Evolutionary conservation across 1,284 basidiomycete species (phyloP), one percentile per base, ranked within the genome.

Genomic region (Caloboletus inedulis): DNA sequence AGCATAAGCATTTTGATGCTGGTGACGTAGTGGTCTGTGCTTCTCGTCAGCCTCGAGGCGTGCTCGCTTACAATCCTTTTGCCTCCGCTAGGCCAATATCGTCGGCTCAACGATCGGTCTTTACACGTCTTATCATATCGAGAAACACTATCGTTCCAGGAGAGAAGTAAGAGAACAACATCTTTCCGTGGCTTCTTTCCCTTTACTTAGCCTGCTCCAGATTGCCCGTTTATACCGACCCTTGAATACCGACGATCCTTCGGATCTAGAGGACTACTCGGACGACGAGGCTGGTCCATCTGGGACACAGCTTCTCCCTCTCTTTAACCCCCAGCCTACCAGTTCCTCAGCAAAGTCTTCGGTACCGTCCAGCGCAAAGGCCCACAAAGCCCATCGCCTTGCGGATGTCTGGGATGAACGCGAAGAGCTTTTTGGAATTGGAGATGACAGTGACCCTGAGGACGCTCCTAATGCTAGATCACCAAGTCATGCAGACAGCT

Each of bases 1-100:
- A 91, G 83, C 82, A 86, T 66, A 92, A 93, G 66, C 76, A 81
- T 50, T 94, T 95, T 62, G 82, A 94, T 57, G 69, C 81, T 31
- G 86, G 87, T 44, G 89, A 94, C 69, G 73, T 95, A 43, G 69
- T 87, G 52, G 88, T 89, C 54, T 51, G 84, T 16, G 34, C 49
- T 34, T 47, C 47, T 51, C 56, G 42, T 59, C 50, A 42, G 33
- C 43, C 43, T 48, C 53, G 18, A 36, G 43, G 19, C 30, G 48
- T 30, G 30, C 47, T 43, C 40, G 51, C 51, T 58, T 35, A 59
- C 29, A 7, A 43, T 31, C 35, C 53, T 10, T 25, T 54, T 40
- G 42, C 49, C 39, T 42, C 8, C 39, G 7, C 49, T 55, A 91
- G 89, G 91, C 92, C 12, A 95, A 95, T 64, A 69, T 94, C n/a